Percentiles rank a stretch among this genome's conserved stretches.
phyloP scores from a whole-genome alignment of 2,329 filamentous ascomycete genomes.

The Cryphonectria carpinicola region DNA sequence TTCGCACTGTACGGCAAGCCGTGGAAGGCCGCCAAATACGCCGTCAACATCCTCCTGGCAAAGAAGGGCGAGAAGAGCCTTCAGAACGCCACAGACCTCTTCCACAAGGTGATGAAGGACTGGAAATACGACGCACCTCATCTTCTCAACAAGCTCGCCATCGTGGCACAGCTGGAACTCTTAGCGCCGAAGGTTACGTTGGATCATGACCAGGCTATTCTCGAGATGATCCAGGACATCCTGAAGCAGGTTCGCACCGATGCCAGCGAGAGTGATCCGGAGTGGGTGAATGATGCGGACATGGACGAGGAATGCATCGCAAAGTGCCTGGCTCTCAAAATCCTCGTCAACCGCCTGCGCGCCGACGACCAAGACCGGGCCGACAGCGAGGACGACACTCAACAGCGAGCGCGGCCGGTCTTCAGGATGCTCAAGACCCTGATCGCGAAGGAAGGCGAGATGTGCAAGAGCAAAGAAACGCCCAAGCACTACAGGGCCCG shows the following conservation, averaged over 20 bases:
- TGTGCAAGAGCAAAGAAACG: constrained; percentile 75
- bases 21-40: constrained; percentile 86
- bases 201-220: constrained; percentile 75
- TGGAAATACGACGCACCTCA: constrained; percentile 74
- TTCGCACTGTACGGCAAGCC: constrained; percentile 85
- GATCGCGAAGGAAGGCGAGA: constrained; percentile 75
- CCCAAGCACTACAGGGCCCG: constrained; percentile 78
- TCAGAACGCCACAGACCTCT: constrained; percentile 81
- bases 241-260: constrained; percentile 71
- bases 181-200: constrained; percentile 73
- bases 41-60: constrained; percentile 85
- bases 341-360: constrained; percentile 83
- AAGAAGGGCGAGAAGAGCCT: constrained; percentile 71
- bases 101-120: constrained; percentile 74
- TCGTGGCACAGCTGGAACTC: constrained; percentile 75
- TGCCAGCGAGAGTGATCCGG: constrained; percentile 58
- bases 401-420: constrained; percentile 67
- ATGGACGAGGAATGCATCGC: constrained; percentile 81
- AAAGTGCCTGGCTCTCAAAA: constrained; percentile 82
- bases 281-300: constrained; percentile 69
- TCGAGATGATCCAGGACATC: constrained; percentile 77
- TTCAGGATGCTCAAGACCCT: constrained; percentile 80
- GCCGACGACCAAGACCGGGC: constrained; percentile 46
- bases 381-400: constrained; percentile 53
- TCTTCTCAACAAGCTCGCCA: constrained; percentile 75